Evolutionary conservation across 257 asterid species (phyloP).

Genomic region (Forsythia viridissima): DNA sequence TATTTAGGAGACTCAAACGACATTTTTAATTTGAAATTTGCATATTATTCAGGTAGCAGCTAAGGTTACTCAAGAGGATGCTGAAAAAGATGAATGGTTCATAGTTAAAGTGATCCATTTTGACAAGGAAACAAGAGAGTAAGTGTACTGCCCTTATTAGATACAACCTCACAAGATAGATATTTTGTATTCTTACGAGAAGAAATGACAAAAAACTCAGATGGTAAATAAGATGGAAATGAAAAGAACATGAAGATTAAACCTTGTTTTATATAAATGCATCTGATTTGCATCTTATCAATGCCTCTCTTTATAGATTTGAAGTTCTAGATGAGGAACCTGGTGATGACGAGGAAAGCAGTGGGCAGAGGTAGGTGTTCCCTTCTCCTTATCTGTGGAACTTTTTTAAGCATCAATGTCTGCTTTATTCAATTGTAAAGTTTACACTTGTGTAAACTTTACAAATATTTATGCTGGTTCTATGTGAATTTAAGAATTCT

Average conservation of each 20-base stretch:
- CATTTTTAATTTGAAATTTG: constrained; percentile 9
- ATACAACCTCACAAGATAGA: background rate
- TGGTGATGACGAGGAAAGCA: constrained; percentile 95
- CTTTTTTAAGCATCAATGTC: background rate
- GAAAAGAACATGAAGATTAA: constrained; percentile 4
- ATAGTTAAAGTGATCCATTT: constrained; percentile 93
- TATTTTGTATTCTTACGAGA: background rate
- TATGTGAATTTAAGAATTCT: background rate
- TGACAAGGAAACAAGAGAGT: constrained; percentile 92
- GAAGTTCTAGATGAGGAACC: constrained; percentile 98
- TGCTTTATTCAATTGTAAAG: background rate
- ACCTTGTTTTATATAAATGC: background rate
- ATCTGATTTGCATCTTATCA: constrained; percentile 10
- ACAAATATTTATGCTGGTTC: background rate
- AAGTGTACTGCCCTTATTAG: constrained; percentile 32
- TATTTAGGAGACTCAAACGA: background rate
- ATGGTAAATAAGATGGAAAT: constrained; percentile 4
- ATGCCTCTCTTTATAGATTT: constrained; percentile 47
- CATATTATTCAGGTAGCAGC: constrained; percentile 77
- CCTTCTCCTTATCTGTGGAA: background rate
- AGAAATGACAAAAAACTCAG: constrained; percentile 2
- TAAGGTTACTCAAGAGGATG: constrained; percentile 82
- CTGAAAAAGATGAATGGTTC: constrained; percentile 94
- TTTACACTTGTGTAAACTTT: background rate
- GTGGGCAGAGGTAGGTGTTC: constrained; percentile 68